A percentile compares a stretch with the other conserved stretches of the same genome.
Conservation (phyloP, 805 yeast species). For the Candida berthetii region DNA sequence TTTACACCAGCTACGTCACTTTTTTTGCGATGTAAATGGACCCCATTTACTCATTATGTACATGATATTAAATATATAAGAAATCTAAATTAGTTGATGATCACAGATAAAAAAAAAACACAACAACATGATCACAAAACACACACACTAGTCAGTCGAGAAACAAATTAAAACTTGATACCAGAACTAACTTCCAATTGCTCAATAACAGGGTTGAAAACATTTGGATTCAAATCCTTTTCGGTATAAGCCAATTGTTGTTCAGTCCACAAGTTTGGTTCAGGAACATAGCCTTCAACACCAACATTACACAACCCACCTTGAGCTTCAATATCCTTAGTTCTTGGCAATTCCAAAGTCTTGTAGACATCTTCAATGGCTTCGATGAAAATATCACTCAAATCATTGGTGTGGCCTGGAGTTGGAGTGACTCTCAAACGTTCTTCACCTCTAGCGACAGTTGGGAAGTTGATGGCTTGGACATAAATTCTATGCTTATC, state of each 20-base stretch:
- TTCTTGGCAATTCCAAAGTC: slow-evolving; percentile 68
- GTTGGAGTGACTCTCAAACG: slow-evolving; percentile 98
- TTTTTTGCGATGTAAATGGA: too few relatives aligned
- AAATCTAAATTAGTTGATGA: too few relatives aligned
- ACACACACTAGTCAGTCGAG: too few relatives aligned
- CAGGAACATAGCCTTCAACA: slow-evolving; percentile 34
- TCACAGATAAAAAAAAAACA: too few relatives aligned
- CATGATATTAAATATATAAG: too few relatives aligned
- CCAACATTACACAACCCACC: slow-evolving; percentile 97
- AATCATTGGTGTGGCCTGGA: slow-evolving; percentile 84
- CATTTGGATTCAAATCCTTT: slow-evolving; percentile 60
- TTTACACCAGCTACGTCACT: too few relatives aligned
- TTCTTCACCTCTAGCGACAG: slow-evolving; percentile 94
- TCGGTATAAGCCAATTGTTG: slow-evolving; percentile 63
- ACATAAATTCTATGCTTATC: slow-evolving; percentile 85
- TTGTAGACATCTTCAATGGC: slow-evolving; percentile 80
- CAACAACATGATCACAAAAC: too few relatives aligned
- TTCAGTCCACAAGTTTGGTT: slow-evolving; percentile 83
- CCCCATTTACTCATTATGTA: too few relatives aligned
- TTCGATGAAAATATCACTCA: slow-evolving; percentile 67
- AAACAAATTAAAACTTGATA: slow-evolving; percentile 12
- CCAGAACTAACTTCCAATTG: slow-evolving; percentile 74
- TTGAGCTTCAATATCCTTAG: slow-evolving; percentile 63
- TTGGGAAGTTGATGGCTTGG: slow-evolving; percentile 98
- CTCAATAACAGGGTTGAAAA: slow-evolving; percentile 52